These are phyloP conservation scores for Capsicum rhomboideum DNA, from an alignment of 257 asterid genomes.

Conservation along the genomic window DNA sequence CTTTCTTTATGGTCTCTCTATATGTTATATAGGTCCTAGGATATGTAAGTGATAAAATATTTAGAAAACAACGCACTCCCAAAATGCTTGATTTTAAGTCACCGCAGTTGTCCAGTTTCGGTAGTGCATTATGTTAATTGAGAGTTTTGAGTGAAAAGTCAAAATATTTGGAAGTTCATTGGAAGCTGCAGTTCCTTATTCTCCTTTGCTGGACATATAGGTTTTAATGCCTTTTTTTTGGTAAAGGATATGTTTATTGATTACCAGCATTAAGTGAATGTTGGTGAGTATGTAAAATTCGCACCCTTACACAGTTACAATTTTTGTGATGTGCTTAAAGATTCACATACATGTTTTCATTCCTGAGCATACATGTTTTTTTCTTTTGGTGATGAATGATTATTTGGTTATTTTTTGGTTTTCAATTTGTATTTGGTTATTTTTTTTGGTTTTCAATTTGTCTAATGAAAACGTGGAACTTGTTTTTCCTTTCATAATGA, in stretches of 20 bases:
- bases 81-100: neutral
- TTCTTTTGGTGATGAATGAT: too few relatives aligned
- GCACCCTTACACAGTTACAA: too few relatives aligned
- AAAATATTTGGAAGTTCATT: neutral
- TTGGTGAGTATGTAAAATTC: too few relatives aligned
- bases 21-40: neutral
- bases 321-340: too few relatives aligned
- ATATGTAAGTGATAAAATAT: neutral
- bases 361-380: too few relatives aligned
- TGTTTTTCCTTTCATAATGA: neutral
- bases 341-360: too few relatives aligned
- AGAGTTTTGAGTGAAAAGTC: neutral
- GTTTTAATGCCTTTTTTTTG: neutral
- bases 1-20: neutral
- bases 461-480: neutral
- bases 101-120: neutral
- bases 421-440: neutral
- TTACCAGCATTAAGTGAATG: too few relatives aligned
- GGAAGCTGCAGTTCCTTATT: neutral
- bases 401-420: neutral
- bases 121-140: neutral
- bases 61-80: neutral
- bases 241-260: neutral
- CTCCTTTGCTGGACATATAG: neutral
- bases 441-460: neutral